Percentiles rank a stretch among this genome's conserved stretches.
These are phyloP conservation scores for Stenogyne calaminthoides DNA, from an alignment of 305 asterid species.

Conservation along the genomic window DNA sequence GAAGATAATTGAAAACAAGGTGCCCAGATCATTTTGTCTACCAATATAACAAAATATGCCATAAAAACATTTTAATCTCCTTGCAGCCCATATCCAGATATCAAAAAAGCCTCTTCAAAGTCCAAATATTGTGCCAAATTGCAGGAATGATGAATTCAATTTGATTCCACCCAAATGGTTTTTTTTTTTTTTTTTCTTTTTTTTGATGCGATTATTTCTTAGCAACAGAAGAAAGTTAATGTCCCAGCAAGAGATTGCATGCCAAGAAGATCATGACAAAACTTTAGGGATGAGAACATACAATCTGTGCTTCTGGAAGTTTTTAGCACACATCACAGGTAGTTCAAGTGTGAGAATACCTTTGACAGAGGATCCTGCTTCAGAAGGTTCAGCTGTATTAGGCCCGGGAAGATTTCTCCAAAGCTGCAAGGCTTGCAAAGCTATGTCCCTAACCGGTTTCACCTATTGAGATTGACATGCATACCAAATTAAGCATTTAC, in stretches of 20 bases:
- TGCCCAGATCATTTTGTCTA: background rate
- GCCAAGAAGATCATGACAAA: background rate
- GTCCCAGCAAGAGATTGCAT: slow-evolving; percentile 1
- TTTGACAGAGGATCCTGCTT: slow-evolving; percentile 84
- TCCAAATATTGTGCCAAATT: background rate
- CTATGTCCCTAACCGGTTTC: slow-evolving; percentile 91
- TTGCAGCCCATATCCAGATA: slow-evolving; percentile 19
- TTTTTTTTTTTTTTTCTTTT: no score
- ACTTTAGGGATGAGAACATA: no score
- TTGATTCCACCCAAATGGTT: background rate
- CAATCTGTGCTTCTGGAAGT: background rate
- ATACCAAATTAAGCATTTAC: slow-evolving; percentile 33
- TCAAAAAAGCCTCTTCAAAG: slow-evolving; percentile 20
- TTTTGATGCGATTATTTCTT: slow-evolving; percentile 4
- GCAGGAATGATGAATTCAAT: slow-evolving; percentile 17
- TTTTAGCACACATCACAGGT: slow-evolving; percentile 20
- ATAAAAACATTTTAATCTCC: slow-evolving; percentile 15
- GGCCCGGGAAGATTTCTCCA: slow-evolving; percentile 84
- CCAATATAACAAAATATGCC: slow-evolving; percentile 12
- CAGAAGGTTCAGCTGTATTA: slow-evolving; percentile 85
- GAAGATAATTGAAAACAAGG: slow-evolving; percentile 19
- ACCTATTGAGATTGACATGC: slow-evolving; percentile 50
- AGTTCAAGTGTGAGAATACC: slow-evolving; percentile 43
- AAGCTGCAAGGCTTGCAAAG: slow-evolving; percentile 83
- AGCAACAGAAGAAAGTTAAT: background rate